Evolutionary conservation across 257 asterid species (phyloP).

Genomic region (Solanum clarkiae): DNA sequence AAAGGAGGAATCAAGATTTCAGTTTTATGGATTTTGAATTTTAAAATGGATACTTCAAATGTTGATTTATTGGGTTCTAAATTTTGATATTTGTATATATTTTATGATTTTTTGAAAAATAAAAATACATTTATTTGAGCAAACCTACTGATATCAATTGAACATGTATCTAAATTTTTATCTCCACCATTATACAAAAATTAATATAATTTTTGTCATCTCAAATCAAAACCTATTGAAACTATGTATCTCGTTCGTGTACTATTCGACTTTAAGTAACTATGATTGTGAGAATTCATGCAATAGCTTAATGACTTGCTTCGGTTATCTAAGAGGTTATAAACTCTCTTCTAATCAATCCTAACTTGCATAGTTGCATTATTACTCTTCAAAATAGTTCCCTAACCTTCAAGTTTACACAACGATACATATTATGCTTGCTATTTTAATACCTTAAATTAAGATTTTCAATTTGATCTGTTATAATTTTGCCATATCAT

Average conservation of each 20-base stretch:
- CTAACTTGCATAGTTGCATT: not conserved
- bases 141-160: rapidly evolving
- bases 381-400: not conserved
- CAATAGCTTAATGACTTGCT: not conserved
- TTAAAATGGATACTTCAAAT: not conserved
- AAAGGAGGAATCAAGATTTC: not conserved
- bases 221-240: not conserved
- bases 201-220: not conserved
- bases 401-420: not conserved
- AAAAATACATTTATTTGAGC: not conserved
- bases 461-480: not conserved
- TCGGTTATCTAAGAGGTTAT: not conserved
- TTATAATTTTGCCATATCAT: not conserved
- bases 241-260: rapidly evolving
- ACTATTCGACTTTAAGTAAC: not conserved
- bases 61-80: not conserved
- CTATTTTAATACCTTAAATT: not conserved
- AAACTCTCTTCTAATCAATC: not conserved
- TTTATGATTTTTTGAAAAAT: rapidly evolving
- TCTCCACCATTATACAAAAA: not conserved
- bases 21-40: not conserved
- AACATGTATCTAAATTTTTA: not conserved
- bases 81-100: not conserved
- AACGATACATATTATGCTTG: not conserved
- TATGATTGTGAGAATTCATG: not conserved